These are phyloP conservation scores for Taphrina communis DNA, from an alignment of 1,139 yeast species.

Conservation along the genomic window DNA sequence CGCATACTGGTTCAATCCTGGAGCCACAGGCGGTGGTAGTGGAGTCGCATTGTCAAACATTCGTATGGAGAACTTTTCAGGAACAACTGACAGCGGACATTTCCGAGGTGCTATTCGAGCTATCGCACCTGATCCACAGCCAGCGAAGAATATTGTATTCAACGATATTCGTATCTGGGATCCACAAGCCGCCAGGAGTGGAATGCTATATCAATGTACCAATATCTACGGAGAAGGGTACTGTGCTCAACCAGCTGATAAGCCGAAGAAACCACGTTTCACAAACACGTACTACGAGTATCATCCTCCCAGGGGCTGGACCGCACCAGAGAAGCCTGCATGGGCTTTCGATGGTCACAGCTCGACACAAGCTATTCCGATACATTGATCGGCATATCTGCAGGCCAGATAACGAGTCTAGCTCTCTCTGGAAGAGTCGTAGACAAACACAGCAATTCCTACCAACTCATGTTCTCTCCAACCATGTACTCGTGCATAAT, in stretches of 20 bases:
- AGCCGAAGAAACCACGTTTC: conserved; percentile 1
- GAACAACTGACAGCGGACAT: conserved; percentile 1
- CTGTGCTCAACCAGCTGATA: conserved; percentile 1
- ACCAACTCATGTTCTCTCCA: too few relatives aligned
- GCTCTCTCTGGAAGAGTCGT: conserved; percentile 4
- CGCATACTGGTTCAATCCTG: not conserved
- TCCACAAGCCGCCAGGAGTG: conserved; percentile 2
- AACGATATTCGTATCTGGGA: conserved; percentile 16
- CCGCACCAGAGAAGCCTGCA: not conserved
- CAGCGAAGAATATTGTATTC: conserved; percentile 1
- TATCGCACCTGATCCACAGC: not conserved
- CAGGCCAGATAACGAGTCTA: not conserved
- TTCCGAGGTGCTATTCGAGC: conserved; percentile 6
- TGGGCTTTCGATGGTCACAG: conserved; percentile 23
- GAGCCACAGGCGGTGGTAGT: conserved; percentile 11
- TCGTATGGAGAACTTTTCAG: conserved; percentile 4
- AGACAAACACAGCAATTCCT: not conserved
- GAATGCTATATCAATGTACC: not conserved
- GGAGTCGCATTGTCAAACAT: conserved; percentile 13
- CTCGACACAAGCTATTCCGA: conserved; percentile 3
- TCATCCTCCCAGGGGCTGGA: not conserved
- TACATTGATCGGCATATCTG: not conserved
- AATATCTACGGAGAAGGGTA: conserved; percentile 4
- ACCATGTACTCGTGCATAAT: too few relatives aligned
- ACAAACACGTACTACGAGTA: not conserved